Evolutionary conservation across 306 rosid species (phyloP).

Genomic region (Cucumis sativus): Cucumber_9930_V3 NC_026655.2:28547501-28548000

Average conservation of each 20-base stretch:
- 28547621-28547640: conserved; percentile 74
- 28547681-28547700: conserved; percentile 37
- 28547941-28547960: background rate
- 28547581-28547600: conserved; percentile 69
- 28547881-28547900: background rate
- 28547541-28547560: conserved; percentile 94
- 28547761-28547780: background rate
- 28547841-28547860: too few species aligned
- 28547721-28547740: conserved; percentile 67
- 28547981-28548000: background rate
- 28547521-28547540: conserved; percentile 84
- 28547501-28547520: background rate
- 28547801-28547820: background rate
- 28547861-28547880: background rate
- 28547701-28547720: conserved; percentile 46
- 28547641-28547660: conserved; percentile 70
- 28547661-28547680: conserved; percentile 64
- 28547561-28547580: conserved; percentile 85
- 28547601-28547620: conserved; percentile 88
- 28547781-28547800: background rate
- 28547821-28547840: too few species aligned
- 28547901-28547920: background rate
- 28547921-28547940: background rate
- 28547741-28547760: conserved; percentile 33
- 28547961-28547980: background rate